Base-by-base conservation (phyloP, 345 rosid genomes). In the Brassica cretica region DNA sequence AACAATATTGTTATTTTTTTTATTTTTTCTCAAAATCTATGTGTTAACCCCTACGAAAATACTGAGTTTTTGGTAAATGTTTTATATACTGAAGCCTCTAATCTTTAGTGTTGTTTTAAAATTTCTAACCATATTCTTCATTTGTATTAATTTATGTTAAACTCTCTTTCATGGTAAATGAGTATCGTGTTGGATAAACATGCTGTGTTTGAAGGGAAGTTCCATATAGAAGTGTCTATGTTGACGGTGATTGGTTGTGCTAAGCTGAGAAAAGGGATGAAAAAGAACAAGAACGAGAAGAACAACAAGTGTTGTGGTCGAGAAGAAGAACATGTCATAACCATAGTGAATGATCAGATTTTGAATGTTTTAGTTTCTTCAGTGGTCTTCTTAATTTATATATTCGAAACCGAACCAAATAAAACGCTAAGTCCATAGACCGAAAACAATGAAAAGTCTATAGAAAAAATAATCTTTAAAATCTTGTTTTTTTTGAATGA, bases 271-370 rank as follows among this genome's bases (percentile, higher is more conserved):
- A 25, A 56, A 25, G 62, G 29, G 6, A 58, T 14, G 6, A 58
- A 58, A 12, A 73, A 51, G 70, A 64, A 46, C 30, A 73, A 51
- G 69, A 46, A 18, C 5, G 30, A 27, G 27, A 72, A 25, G 64
- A 74, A 49, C 37, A 49, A 12, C 39, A 51, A 51, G 19, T 56
- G 24, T n/a, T 14, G 71, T 74, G 65, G 18, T 37, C 8, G 55
- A n/a, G 71, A 24, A 0, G 66, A 66, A 25, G 65, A 53, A 74
- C 55, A 16, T 21, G 19, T 55, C 72, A 66, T 75, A 30, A 29
- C 39, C 29, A 59, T 21, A 46, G 64, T 24, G 64, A 25, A 51
- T 51, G 35, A 33, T 44, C 16, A 51, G 39, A 62, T 14, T 62
- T 8, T 14, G 56, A 5, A 51, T 49, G 15, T 64, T 65, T 51